Conservation (phyloP, 345 rosid genomes). For the Corymbia maculata region DNA sequence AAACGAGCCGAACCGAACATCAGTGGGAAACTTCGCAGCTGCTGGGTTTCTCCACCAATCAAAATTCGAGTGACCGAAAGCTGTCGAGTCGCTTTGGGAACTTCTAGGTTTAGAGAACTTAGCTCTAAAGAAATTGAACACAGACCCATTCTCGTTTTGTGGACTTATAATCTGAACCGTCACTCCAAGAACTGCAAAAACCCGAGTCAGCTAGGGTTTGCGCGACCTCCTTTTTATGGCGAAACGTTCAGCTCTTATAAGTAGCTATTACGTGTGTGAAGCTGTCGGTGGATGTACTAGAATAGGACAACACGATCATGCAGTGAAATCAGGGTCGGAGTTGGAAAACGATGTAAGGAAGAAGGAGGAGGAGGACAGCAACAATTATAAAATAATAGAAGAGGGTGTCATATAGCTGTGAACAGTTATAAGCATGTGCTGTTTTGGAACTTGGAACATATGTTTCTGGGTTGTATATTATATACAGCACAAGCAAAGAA, state of each 20-base stretch:
- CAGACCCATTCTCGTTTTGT: not conserved
- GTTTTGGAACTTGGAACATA: no score
- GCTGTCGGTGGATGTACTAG: not conserved
- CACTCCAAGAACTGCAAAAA: not conserved
- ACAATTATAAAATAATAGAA: not conserved
- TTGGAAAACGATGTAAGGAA: not conserved
- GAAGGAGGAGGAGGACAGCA: not conserved
- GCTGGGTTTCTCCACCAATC: not conserved
- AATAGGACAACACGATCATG: not conserved
- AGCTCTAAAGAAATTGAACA: not conserved
- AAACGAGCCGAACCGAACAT: not conserved
- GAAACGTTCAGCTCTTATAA: not conserved
- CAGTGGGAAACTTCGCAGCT: not conserved
- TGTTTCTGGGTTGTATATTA: not conserved
- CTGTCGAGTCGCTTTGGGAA: not conserved
- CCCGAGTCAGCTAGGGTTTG: not conserved
- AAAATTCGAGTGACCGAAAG: not conserved
- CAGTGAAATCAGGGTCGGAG: not conserved
- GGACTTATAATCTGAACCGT: not conserved
- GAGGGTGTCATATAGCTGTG: not conserved
- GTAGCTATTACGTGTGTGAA: not conserved
- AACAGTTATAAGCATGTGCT: no score
- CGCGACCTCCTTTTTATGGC: not conserved
- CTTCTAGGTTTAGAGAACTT: not conserved
- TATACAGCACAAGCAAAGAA: not conserved